Percentiles rank a stretch among this genome's conserved stretches.
These are phyloP conservation scores for Aspergillus cristatus DNA, from an alignment of 495 filamentous ascomycete genomes.

Conservation along the genomic window DNA sequence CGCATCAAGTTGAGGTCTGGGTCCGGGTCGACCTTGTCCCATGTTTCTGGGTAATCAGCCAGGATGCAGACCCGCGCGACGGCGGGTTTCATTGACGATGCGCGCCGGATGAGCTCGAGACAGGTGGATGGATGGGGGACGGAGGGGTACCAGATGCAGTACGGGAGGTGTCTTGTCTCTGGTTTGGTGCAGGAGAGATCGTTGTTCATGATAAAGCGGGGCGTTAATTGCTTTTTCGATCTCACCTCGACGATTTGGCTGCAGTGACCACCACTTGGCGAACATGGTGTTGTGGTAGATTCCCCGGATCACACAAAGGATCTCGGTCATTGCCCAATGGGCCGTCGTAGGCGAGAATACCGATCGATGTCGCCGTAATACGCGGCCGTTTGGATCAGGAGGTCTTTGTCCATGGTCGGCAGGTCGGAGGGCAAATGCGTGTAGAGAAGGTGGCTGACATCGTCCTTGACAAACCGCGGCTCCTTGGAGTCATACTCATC, in stretches of 20 bases:
- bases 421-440: constrained; percentile 17
- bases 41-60: no score
- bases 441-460: no score
- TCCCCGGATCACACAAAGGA: constrained; percentile 13
- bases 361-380: constrained; percentile 19
- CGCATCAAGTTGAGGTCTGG: no score
- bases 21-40: no score
- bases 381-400: constrained; percentile 16
- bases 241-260: constrained; percentile 7
- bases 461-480: no score
- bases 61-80: no score
- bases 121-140: no score
- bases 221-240: constrained; percentile 12
- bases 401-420: constrained; percentile 15
- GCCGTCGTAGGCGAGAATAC: constrained; percentile 15
- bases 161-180: constrained; percentile 12
- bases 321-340: constrained; percentile 1
- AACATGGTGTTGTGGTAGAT: constrained; percentile 21
- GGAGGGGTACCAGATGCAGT: constrained; percentile 10
- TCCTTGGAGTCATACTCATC: no score
- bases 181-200: constrained; percentile 10
- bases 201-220: constrained; percentile 14
- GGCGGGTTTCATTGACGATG: no score
- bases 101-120: no score
- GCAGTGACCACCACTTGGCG: constrained; percentile 17